These are phyloP conservation scores for Hemileccinum impolitum DNA, from an alignment of 768 basidiomycete species.

Conservation along the genomic window DNA sequence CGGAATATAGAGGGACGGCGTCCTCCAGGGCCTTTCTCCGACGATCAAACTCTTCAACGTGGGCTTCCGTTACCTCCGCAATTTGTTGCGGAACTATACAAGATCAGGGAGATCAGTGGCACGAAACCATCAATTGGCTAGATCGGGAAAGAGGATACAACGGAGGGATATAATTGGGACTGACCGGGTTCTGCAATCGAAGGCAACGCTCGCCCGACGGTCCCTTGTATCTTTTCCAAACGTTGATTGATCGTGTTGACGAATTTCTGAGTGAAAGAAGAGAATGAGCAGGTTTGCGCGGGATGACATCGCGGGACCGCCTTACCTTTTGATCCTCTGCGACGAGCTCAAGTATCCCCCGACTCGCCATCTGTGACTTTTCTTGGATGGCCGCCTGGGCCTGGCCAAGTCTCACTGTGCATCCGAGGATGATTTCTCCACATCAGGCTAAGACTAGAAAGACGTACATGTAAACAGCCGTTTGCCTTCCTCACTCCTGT, in stretches of 20 bases:
- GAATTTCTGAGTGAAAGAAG: constrained; percentile 5
- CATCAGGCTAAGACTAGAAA: no score
- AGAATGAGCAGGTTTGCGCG: neutral
- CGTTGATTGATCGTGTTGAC: constrained; percentile 10
- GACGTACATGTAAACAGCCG: constrained; percentile 10
- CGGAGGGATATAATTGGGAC: neutral
- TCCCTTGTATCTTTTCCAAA: constrained; percentile 11
- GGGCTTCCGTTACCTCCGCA: constrained; percentile 9
- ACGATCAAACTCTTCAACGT: constrained; percentile 10
- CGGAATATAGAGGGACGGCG: constrained; percentile 3
- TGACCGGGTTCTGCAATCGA: constrained; percentile 10
- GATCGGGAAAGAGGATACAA: neutral
- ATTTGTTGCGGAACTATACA: constrained; percentile 11
- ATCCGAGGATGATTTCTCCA: no score
- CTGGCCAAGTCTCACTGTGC: constrained; percentile 7
- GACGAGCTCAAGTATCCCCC: constrained; percentile 14
- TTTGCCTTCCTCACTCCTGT: constrained; percentile 16
- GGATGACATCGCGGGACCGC: neutral
- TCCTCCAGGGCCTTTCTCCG: neutral
- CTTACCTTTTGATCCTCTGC: constrained; percentile 12
- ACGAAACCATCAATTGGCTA: neutral
- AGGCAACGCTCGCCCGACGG: constrained; percentile 10
- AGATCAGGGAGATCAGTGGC: neutral
- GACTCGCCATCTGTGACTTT: constrained; percentile 15
- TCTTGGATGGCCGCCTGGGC: constrained; percentile 17